These are phyloP conservation scores for Syzygium syzygioides DNA, from an alignment of 441 rosid species.

Conservation along the genomic window DNA sequence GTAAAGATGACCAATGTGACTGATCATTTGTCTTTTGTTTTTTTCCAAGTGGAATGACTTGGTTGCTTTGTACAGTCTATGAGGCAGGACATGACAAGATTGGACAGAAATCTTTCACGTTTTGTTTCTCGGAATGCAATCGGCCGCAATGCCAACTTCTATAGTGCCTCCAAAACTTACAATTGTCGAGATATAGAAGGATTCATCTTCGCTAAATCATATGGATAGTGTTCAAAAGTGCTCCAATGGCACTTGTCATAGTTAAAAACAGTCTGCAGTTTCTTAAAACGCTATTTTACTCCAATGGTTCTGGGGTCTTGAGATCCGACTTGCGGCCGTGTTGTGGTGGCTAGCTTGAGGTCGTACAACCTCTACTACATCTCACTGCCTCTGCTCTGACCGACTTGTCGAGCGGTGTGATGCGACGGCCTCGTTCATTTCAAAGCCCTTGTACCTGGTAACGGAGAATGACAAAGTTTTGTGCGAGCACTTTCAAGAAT, in stretches of 20 bases:
- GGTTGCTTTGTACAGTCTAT: background rate
- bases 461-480: conserved; percentile 2
- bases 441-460: background rate
- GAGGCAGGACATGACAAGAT: background rate
- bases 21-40: background rate
- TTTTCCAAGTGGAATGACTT: background rate
- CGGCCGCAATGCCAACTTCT: background rate
- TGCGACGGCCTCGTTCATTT: background rate
- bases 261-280: background rate
- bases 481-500: background rate
- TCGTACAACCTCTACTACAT: background rate
- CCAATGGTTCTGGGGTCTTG: background rate
- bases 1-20: background rate
- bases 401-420: rapidly evolving
- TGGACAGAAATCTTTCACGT: background rate
- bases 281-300: background rate
- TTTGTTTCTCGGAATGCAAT: background rate
- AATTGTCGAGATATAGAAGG: background rate
- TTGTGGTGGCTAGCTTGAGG: background rate
- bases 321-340: background rate
- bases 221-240: background rate
- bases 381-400: background rate
- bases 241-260: background rate
- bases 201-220: background rate
- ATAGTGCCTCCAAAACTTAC: background rate